Evolutionary conservation across 345 rosid species (phyloP), one percentile per base, ranked within the genome.

Genomic region (Mallotus nudiflorus): DNA sequence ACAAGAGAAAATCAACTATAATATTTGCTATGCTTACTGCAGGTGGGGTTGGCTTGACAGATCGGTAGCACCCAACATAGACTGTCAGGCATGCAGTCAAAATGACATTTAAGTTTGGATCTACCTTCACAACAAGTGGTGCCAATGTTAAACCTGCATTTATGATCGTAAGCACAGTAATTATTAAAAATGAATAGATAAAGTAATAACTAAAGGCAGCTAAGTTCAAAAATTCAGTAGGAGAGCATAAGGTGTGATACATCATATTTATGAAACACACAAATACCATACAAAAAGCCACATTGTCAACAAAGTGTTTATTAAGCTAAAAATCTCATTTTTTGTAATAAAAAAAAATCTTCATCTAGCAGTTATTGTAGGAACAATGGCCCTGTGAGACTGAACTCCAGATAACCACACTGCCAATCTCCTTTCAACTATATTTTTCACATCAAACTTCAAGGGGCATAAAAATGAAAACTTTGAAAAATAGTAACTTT

Each of bases 11-110:
- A 61, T 0, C 1, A 33, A 68, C 14, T 31, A 14, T 1, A 18
- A 53, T 27, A 20, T 46, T 40, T 56, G 14, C 16, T 70, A 53
- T 49, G 64, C 90, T 82, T 74, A 92, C 98, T 4, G 91, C 68
- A 51, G 96, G 98, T 20, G 98, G 99, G 37, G 97, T 80, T 61
- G 97, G 89, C 84, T 96, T 96, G 69, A 96, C 99, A 46, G 99
- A 96, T 70, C 99, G 92, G 70, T 90, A 91, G 82, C 99, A 92
- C 56, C 99, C 99, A 35, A 92, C 99, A 68, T 82, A 92, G 71
- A 96, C 99, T 1, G 99, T 56, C 27, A 96, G 91, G 73, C 92
- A 87, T 62, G 99, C 99, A 29, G 97, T 92, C 76, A 92, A 85
- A 57, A 90, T 78, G 62, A 92, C 97, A 81, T 96, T 96, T 78